Percentiles rank a stretch among this genome's conserved stretches.
phyloP scores from a whole-genome alignment of 768 basidiomycete genomes.

The Rhodotorula toruloides region DNA sequence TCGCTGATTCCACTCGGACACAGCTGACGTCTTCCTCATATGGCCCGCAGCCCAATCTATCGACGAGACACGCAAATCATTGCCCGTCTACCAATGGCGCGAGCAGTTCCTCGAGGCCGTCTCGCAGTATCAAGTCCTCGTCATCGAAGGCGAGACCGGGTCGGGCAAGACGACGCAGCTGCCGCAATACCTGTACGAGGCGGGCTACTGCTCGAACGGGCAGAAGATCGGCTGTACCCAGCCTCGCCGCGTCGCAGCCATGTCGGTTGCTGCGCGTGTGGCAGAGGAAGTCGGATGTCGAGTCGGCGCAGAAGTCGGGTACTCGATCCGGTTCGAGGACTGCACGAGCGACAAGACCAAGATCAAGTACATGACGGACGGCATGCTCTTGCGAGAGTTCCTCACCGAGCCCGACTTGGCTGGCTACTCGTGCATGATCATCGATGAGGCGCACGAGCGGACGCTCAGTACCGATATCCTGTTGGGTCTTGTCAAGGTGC shows the following conservation, averaged over 20 bases:
- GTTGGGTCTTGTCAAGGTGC: conserved; percentile 95
- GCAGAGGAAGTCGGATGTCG: conserved; percentile 98
- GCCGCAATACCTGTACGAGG: conserved; percentile 96
- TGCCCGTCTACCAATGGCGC: conserved; percentile 86
- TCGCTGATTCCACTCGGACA: conserved; percentile 10
- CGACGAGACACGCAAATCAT: conserved; percentile 84
- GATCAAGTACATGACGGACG: conserved; percentile 98
- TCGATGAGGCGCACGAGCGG: conserved; percentile 97
- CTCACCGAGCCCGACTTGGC: conserved; percentile 94
- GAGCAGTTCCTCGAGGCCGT: conserved; percentile 84
- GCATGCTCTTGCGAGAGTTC: conserved; percentile 95
- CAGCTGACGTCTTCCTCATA: neutral
- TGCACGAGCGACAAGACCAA: conserved; percentile 99
- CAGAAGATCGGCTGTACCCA: conserved; percentile 93
- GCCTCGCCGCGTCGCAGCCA: conserved; percentile 95
- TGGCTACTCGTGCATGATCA: conserved; percentile 88
- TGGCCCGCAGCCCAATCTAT: conserved; percentile 62
- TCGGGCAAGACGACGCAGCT: conserved; percentile 98
- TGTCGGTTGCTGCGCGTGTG: conserved; percentile 98
- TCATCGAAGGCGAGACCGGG: conserved; percentile 96
- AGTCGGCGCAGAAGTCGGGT: conserved; percentile 97
- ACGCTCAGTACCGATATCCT: conserved; percentile 97
- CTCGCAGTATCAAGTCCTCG: conserved; percentile 84
- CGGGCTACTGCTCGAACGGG: conserved; percentile 83
- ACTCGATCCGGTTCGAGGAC: conserved; percentile 98